Base-by-base conservation (phyloP, 495 filamentous ascomycete genomes). In the Lasiosphaeria miniovina region DNA sequence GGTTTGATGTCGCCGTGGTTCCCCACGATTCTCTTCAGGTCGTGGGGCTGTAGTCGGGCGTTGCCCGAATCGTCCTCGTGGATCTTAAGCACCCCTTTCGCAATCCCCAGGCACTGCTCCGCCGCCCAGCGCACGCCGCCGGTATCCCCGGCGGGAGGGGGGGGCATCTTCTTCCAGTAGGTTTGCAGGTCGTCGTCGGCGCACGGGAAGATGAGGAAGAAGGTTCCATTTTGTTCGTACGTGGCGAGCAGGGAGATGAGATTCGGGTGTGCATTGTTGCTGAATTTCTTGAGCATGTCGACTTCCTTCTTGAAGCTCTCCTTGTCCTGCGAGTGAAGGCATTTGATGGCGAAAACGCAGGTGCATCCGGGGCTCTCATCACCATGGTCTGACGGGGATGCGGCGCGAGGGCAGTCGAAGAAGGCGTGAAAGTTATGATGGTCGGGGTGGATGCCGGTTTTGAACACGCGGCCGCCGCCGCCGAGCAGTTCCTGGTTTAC, bases 1-100 rank as follows among this genome's bases (percentile, higher is more conserved):
- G 66, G 66, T 17, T 70, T 67, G 40, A 68, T 66, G 35, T 68
- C 66, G 35, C 66, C 66, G 35, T 68, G 66, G 2, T 49, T 62
- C 40, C 34, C 41, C 15, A 52, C 69, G 64, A 32, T 69, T 71
- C 31, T 40, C 38, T 0, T 24, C 24, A 24, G 24, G 24, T 24
- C 24, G 2, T 24, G 24, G 24, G 24, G 24, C 24, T 24, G 38
- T 41, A 41, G 8, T 41, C 38, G 38, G 38, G 14, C 1, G 38
- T 41, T 41, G 38, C 14, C 24, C 2, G 24, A 24, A 41, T 9
- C 38, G 14, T 3, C 8, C 38, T 41, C 14, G 38, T 41, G 38
- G 14, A 41, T 41, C 8, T 41, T 8, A 3, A 14, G 14, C 14
- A 41, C 8, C 38, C 38, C 38, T 8, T 8, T 14, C 8, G 38